Evolutionary conservation across 2,329 filamentous ascomycete species (phyloP).

Genomic region (Cephalotrichum gorgonifer): DNA sequence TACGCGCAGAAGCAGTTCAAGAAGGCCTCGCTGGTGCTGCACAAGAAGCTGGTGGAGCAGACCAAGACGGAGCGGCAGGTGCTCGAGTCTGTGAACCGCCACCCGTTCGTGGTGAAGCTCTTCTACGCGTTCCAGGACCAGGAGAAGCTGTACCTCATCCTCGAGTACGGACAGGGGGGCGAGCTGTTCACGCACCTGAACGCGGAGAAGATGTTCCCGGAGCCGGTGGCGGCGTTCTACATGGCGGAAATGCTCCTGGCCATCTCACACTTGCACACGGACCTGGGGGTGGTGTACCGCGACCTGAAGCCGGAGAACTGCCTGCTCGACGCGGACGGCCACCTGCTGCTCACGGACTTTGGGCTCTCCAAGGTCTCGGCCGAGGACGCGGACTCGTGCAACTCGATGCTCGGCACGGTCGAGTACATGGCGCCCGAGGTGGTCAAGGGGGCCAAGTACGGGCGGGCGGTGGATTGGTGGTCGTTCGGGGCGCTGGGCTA

Average conservation of each 20-base stretch:
- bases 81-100: conserved; percentile 87
- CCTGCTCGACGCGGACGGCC: conserved; percentile 80
- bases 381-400: conserved; percentile 55
- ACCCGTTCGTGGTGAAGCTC: conserved; percentile 95
- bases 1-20: conserved; percentile 99
- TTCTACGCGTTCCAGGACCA: conserved; percentile 98
- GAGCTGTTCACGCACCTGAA: conserved; percentile 94
- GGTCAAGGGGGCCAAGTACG: conserved; percentile 77
- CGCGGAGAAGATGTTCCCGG: conserved; percentile 89
- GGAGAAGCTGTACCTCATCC: conserved; percentile 92
- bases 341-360: conserved; percentile 92
- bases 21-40: conserved; percentile 88
- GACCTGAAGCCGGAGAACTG: conserved; percentile 98
- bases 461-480: conserved; percentile 97
- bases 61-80: conserved; percentile 95
- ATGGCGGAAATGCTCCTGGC: conserved; percentile 97
- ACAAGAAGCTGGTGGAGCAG: conserved; percentile 93
- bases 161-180: conserved; percentile 94
- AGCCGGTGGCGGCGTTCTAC: conserved; percentile 86
- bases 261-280: conserved; percentile 83
- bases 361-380: conserved; percentile 90
- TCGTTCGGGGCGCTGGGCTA: conserved; percentile 87
- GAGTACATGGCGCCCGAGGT: conserved; percentile 99
- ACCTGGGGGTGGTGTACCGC: conserved; percentile 88
- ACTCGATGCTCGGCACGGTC: conserved; percentile 86